phyloP scores from a whole-genome alignment of 1,284 basidiomycete genomes.

The Austroboletus niveus region DNA sequence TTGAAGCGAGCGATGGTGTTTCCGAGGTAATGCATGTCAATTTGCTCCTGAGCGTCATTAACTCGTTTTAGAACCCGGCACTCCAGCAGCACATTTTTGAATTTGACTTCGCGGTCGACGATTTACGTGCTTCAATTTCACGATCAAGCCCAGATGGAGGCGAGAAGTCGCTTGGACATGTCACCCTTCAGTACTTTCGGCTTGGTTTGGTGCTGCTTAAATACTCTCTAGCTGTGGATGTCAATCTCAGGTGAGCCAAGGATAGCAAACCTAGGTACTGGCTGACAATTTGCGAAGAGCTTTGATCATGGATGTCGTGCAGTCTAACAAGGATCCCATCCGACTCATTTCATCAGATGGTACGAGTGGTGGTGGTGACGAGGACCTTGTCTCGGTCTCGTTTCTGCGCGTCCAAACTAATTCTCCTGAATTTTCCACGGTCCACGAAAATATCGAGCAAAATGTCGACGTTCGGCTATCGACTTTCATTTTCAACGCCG shows the following conservation, averaged over 20 bases:
- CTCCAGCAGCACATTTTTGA: slow-evolving; percentile 86
- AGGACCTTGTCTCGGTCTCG: slow-evolving; percentile 81
- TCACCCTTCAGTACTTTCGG: slow-evolving; percentile 80
- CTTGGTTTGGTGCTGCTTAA: slow-evolving; percentile 75
- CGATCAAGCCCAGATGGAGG: slow-evolving; percentile 59
- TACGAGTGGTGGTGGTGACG: slow-evolving; percentile 44
- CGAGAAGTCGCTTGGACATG: slow-evolving; percentile 78
- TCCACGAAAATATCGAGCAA: slow-evolving; percentile 89
- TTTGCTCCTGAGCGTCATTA: slow-evolving; percentile 8
- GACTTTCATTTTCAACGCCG: slow-evolving; percentile 88
- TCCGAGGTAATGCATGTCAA: slow-evolving; percentile 46
- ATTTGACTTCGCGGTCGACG: slow-evolving; percentile 87
- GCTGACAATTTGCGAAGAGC: slow-evolving; percentile 44
- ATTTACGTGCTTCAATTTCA: slow-evolving; percentile 81
- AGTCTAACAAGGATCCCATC: slow-evolving; percentile 55
- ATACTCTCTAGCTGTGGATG: slow-evolving; percentile 86
- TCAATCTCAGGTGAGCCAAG: slow-evolving; percentile 67
- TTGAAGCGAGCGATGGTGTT: slow-evolving; percentile 70
- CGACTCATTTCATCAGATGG: slow-evolving; percentile 78
- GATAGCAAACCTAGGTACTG: not conserved
- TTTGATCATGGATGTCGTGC: slow-evolving; percentile 68
- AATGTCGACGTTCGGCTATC: slow-evolving; percentile 88
- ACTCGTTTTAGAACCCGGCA: slow-evolving; percentile 46
- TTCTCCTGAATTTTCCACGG: slow-evolving; percentile 84
- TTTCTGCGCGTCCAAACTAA: slow-evolving; percentile 83